Evolutionary conservation across 2,329 filamentous ascomycete genomes (phyloP), one percentile per base, ranked within the genome.

Genomic region (Aspergillus phoenicis): DNA sequence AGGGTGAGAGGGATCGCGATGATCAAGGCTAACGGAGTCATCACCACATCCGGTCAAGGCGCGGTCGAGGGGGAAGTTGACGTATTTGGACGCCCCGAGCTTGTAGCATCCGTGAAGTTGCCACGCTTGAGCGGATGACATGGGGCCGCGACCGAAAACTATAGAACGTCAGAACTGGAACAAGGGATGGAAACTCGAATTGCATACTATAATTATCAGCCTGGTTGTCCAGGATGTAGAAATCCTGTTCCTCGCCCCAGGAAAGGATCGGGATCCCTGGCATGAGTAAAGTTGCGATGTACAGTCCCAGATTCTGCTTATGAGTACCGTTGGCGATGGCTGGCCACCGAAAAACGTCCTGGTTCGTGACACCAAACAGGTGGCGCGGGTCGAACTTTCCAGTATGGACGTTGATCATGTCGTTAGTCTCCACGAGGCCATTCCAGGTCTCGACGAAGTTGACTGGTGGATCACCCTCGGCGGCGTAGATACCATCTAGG

Each of bases 241-340:
- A 85, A 0, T 82, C 83, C 72, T 89, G 86, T 68, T 89, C 86
- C 68, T 89, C 87, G 17, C 86, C 86, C 83, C 85, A 89, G 17
- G 83, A 80, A 8, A 87, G 73, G 26, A 86, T 70, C 0, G 86
- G 84, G 30, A 87, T 85, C n/a, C 86, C 86, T 0, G 86, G 85
- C 70, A 87, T 78, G 39, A 85, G 75, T 51, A 88, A 69, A 0
- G 84, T 85, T 0, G 83, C 84, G 45, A 88, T 78, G 66, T 85
- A 87, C 17, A 83, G 76, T 5, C 80, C 85, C 5, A 87, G 73
- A 10, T 87, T 72, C 69, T 85, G 82, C 45, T 83, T 80, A 64
- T 86, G 77, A 0, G 82, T 83, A 4, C 86, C 85, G 59, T 85
- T 80, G 30, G 76, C 75, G n/a, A 88, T 76, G 7, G 83, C 80